Percentiles rank a stretch among this genome's conserved stretches.
Conservation (phyloP, 805 yeast species). For the Cyberlindnera lachancei region DNA sequence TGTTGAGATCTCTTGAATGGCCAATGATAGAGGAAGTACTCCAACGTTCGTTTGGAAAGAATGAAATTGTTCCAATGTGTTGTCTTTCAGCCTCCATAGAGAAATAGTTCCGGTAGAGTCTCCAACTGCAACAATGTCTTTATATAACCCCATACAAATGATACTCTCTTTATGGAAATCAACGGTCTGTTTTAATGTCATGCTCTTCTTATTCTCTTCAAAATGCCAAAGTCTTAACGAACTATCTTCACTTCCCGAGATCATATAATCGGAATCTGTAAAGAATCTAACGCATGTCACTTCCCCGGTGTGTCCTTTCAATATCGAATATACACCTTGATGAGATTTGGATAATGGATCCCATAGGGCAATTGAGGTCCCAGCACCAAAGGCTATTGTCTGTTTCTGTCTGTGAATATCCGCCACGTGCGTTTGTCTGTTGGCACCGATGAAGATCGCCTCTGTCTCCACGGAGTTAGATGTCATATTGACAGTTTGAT, state of each 20-base stretch:
- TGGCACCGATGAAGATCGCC: slow-evolving; percentile 68
- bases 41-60: slow-evolving; percentile 33
- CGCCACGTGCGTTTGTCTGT: slow-evolving; percentile 53
- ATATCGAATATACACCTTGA: slow-evolving; percentile 44
- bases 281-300: slow-evolving; percentile 64
- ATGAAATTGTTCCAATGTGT: slow-evolving; percentile 22
- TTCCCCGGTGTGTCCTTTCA: slow-evolving; percentile 53
- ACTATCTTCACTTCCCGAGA: slow-evolving; percentile 66
- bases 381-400: slow-evolving; percentile 67
- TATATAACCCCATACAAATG: slow-evolving; percentile 38
- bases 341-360: slow-evolving; percentile 38
- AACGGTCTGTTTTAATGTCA: slow-evolving; percentile 25
- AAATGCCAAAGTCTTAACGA: slow-evolving; percentile 53
- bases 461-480: too few relatives aligned
- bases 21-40: slow-evolving; percentile 41
- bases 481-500: too few relatives aligned
- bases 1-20: slow-evolving; percentile 24
- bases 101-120: slow-evolving; percentile 53
- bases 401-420: slow-evolving; percentile 36
- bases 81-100: slow-evolving; percentile 37
- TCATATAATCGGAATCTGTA: slow-evolving; percentile 35
- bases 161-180: slow-evolving; percentile 43
- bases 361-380: slow-evolving; percentile 60
- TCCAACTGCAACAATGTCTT: slow-evolving; percentile 46
- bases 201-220: slow-evolving; percentile 4